Percentiles rank a stretch among this genome's conserved stretches.
phyloP scores from a whole-genome alignment of 306 rosid species.

The Clitoria ternatea region DNA sequence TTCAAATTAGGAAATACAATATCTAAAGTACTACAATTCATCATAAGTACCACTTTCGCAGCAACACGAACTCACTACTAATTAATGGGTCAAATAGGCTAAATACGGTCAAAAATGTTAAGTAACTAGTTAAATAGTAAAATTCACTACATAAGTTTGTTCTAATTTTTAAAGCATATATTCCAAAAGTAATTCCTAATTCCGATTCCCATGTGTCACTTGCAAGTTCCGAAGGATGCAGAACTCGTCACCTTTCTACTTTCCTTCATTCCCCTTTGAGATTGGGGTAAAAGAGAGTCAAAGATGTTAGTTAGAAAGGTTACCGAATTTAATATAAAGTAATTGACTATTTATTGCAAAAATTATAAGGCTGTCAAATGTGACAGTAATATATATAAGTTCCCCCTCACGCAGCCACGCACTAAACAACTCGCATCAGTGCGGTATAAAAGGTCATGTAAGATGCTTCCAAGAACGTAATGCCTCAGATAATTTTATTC shows the following conservation, averaged over 20 bases:
- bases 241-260: not conserved
- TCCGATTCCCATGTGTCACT: not conserved
- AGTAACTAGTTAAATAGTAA: not conserved
- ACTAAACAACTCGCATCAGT: conserved; percentile 29
- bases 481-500: not conserved
- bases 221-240: not conserved
- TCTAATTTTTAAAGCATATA: not conserved
- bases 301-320: conserved; percentile 33
- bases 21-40: not conserved
- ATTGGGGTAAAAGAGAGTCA: conserved; percentile 16
- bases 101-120: not conserved
- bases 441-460: conserved; percentile 22
- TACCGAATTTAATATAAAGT: conserved; percentile 6
- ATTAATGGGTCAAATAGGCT: not conserved
- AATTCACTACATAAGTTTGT: not conserved
- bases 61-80: not conserved
- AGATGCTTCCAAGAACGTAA: conserved; percentile 48
- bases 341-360: conserved; percentile 1
- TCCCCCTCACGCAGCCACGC: conserved; percentile 30
- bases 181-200: too few species aligned
- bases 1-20: too few species aligned
- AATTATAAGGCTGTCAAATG: conserved; percentile 28
- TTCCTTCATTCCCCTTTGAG: not conserved
- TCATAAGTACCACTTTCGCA: not conserved
- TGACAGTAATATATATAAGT: conserved; percentile 35